Evolutionary conservation across 371 early-diverging fungal species (phyloP).

Genomic region (Mucor circinelloides): DNA sequence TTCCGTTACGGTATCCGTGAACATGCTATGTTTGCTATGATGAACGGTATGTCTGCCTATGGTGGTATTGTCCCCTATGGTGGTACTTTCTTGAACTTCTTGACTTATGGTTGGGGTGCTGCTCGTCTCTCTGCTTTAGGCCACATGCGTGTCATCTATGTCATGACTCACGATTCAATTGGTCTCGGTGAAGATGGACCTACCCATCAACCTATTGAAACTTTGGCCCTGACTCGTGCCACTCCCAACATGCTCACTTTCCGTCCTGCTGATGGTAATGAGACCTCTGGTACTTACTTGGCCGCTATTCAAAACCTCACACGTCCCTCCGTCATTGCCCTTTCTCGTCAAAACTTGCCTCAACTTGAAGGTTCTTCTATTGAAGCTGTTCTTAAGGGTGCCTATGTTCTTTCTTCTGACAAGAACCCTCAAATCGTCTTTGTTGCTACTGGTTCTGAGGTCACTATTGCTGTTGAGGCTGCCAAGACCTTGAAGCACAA

Average conservation of each 20-base stretch:
- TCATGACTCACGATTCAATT: conserved; percentile 99
- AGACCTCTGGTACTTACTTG: conserved; percentile 89
- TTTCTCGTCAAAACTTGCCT: conserved; percentile 96
- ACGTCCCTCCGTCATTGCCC: conserved; percentile 87
- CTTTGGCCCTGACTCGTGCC: conserved; percentile 89
- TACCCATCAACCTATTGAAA: conserved; percentile 99
- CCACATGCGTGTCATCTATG: conserved; percentile 87
- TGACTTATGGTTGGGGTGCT: conserved; percentile 87
- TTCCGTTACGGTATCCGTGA: conserved; percentile 98
- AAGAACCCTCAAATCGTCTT: conserved; percentile 66
- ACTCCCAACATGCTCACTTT: conserved; percentile 92
- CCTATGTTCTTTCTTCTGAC: conserved; percentile 73
- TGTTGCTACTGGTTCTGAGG: conserved; percentile 96
- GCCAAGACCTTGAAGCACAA: conserved; percentile 69
- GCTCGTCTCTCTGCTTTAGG: conserved; percentile 93
- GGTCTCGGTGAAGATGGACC: conserved; percentile 99
- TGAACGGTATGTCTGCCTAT: conserved; percentile 95
- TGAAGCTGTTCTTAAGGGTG: conserved; percentile 78
- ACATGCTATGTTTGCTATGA: conserved; percentile 97
- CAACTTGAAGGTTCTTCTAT: conserved; percentile 84
- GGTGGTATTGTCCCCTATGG: conserved; percentile 88
- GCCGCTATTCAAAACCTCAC: conserved; percentile 70
- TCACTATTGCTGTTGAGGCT: conserved; percentile 85
- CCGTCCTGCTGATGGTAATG: conserved; percentile 98
- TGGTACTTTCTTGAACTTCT: conserved; percentile 98